Base-by-base conservation (phyloP, 73 alveolate species). In the Tetrahymena malaccensis region DNA sequence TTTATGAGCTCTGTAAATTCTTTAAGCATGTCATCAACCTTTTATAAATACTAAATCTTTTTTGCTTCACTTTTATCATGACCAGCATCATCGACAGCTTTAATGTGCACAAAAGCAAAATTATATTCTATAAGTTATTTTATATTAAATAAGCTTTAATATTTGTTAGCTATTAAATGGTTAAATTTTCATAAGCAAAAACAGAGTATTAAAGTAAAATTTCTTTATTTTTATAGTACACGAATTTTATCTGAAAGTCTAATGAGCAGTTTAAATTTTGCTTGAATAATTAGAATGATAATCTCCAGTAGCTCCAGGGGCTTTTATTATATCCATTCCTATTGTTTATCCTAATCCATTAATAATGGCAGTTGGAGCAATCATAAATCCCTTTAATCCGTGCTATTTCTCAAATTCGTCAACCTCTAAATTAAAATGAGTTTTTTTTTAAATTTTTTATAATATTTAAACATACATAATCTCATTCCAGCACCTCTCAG, bases 281-380 rank as follows among this genome's bases (percentile, higher is more conserved):
- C 94, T 96, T 25, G 94, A 55, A 83, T 94, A 96, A 84, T 98
- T 97, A 11, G 98, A 96, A 93, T 97, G 96, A 94, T 96, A 96
- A 94, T 95, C 98, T 34, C 99, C 99, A 34, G 99, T 97, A 4
- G 99, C 98, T 35, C 99, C 99, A 83, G 96, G 98, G 9, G 97
- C 99, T 70, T 97, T 97, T 12, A 84, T 35, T 35, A 96, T n/a
- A 25, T 97, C 98, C 85, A 97, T 84, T 11, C 98, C 99, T 40
- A 98, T 50, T 6, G 98, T 96, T 96, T 96, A 89, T 11, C 98
- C 99, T 22, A 96, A 44, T 5, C 99, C 99, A 93, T 96, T 96
- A 35, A 98, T 98, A 27, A 98, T 98, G 6, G 99, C 99, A 55
- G 99, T 98, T 38, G 99, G 99, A 27, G 99, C 99, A 17, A 98